A percentile compares a stretch with the other conserved stretches of the same genome.
phyloP scores from a whole-genome alignment of 78 protist species.

The Polysphondylium violaceum region DNA sequence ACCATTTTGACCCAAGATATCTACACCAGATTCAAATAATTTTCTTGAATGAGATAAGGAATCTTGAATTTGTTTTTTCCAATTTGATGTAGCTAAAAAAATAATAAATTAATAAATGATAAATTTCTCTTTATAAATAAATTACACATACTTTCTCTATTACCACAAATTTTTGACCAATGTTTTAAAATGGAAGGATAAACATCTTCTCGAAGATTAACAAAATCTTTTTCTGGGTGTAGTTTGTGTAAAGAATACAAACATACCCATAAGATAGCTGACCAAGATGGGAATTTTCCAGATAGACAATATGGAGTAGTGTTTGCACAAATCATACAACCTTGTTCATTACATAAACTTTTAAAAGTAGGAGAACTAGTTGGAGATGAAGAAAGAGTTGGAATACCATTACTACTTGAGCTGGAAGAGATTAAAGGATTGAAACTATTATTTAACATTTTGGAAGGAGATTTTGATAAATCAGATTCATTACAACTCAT shows the following conservation, averaged over 20 bases:
- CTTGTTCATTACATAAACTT: neutral
- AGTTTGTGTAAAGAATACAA: neutral
- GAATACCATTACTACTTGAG: no score
- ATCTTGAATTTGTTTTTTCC: constrained; percentile 35
- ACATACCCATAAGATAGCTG: neutral
- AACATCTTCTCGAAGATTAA: constrained; percentile 6
- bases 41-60: constrained; percentile 11
- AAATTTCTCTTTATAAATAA: neutral
- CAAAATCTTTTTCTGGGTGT: constrained; percentile 8
- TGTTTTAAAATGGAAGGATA: constrained; percentile 4
- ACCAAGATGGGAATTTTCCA: neutral
- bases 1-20: constrained; percentile 1
- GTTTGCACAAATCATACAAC: neutral
- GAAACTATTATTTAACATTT: no score
- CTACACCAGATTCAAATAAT: constrained; percentile 3
- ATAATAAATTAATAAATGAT: neutral
- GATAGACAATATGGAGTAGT: neutral
- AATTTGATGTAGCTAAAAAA: neutral
- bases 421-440: no score
- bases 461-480: no score
- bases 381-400: neutral
- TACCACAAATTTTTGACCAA: neutral
- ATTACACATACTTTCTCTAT: neutral
- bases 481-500: no score
- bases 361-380: neutral